These are phyloP conservation scores for Blastocystis sp. DNA, from an alignment of 352 stramenopile species.

Conservation along the genomic window DNA sequence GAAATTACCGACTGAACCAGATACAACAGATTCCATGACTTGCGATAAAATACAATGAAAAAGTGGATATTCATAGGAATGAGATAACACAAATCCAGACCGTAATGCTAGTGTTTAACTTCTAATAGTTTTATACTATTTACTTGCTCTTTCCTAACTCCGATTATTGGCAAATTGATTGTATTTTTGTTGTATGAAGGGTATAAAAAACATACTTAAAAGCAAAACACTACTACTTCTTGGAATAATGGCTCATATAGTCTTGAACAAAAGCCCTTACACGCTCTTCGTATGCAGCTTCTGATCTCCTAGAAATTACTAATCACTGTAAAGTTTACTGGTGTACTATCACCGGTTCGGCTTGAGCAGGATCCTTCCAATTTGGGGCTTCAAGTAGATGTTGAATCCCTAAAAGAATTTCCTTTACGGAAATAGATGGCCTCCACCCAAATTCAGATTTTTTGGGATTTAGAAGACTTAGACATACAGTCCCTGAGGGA, in stretches of 20 bases:
- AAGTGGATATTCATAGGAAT: neutral
- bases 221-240: neutral
- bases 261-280: neutral
- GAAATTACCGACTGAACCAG: slow-evolving; percentile 4
- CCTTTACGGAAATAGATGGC: slow-evolving; percentile 61
- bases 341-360: slow-evolving; percentile 47
- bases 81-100: neutral
- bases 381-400: slow-evolving; percentile 45
- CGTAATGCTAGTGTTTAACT: slow-evolving; percentile 24
- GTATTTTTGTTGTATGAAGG: neutral
- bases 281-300: slow-evolving; percentile 34
- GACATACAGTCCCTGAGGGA: slow-evolving; percentile 60
- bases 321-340: neutral
- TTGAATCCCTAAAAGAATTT: slow-evolving; percentile 58
- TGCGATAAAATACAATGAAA: neutral
- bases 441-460: slow-evolving; percentile 59
- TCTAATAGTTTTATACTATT: neutral
- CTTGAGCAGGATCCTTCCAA: slow-evolving; percentile 59
- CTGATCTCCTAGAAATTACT: slow-evolving; percentile 15
- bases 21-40: slow-evolving; percentile 2
- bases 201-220: neutral
- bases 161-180: neutral
- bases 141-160: neutral
- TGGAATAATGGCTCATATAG: slow-evolving; percentile 8
- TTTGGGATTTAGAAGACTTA: slow-evolving; percentile 58